Evolutionary conservation across 2,329 filamentous ascomycete species (phyloP).

Genomic region (Onygenales sp.): DNA sequence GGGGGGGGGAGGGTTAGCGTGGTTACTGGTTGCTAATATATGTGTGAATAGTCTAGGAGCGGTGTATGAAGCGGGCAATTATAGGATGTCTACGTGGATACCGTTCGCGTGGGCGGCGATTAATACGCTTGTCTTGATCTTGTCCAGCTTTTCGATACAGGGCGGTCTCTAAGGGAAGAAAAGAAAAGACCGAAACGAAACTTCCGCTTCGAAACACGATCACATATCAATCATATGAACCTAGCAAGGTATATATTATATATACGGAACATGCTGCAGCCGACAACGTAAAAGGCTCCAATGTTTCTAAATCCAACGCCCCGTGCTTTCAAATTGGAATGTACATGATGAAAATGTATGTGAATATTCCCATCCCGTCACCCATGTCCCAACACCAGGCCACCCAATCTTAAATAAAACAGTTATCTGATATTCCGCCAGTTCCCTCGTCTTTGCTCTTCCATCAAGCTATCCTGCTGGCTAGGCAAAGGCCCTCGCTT

Average conservation of each 20-base stretch:
- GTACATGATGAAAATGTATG: too few species aligned
- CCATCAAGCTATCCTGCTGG: constrained; percentile 70
- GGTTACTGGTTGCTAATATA: background rate
- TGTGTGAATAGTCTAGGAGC: constrained; percentile 54
- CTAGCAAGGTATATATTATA: too few species aligned
- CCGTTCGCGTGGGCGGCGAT: constrained; percentile 81
- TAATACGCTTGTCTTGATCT: constrained; percentile 70
- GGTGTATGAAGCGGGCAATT: constrained; percentile 72
- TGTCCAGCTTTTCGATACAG: constrained; percentile 89
- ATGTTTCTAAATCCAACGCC: too few species aligned
- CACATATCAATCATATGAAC: too few species aligned
- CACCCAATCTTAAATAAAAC: background rate
- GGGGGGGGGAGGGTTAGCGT: background rate
- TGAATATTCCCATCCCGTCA: too few species aligned
- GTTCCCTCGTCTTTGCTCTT: constrained; percentile 58
- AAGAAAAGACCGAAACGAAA: too few species aligned
- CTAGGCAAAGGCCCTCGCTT: constrained; percentile 65
- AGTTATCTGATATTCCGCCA: constrained; percentile 34
- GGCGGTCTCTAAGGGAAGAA: constrained; percentile 57
- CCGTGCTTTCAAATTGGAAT: too few species aligned
- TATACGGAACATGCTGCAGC: too few species aligned
- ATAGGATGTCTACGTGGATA: constrained; percentile 90
- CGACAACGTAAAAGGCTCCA: too few species aligned
- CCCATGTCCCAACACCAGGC: background rate
- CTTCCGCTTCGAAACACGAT: too few species aligned